These are phyloP conservation scores for Phytophthora hybrid DNA, from an alignment of 352 stramenopile species.

Conservation along the genomic window DNA sequence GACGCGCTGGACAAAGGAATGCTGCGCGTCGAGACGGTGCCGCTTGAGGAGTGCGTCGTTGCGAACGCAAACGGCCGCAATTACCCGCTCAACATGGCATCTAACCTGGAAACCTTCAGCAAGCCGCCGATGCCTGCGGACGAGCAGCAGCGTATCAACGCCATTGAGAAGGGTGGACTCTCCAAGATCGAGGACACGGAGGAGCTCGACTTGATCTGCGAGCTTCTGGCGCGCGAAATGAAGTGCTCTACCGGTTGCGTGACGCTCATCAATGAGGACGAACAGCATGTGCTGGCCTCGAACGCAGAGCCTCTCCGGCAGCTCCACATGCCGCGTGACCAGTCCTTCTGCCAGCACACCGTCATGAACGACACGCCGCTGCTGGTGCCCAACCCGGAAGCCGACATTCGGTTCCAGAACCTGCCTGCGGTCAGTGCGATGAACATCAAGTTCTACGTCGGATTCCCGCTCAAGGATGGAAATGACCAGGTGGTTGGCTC, in stretches of 20 bases:
- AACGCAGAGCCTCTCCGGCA: constrained; percentile 38
- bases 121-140: constrained; percentile 49
- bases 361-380: constrained; percentile 74
- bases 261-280: constrained; percentile 63
- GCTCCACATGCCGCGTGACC: constrained; percentile 55
- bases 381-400: constrained; percentile 59
- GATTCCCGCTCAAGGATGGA: constrained; percentile 49
- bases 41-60: constrained; percentile 46
- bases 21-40: constrained; percentile 33
- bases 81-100: constrained; percentile 52
- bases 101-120: constrained; percentile 19
- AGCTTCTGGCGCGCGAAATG: constrained; percentile 64
- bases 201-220: constrained; percentile 70
- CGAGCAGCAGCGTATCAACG: constrained; percentile 46
- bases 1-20: constrained; percentile 45
- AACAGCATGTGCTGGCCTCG: constrained; percentile 58
- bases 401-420: constrained; percentile 76
- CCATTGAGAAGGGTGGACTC: constrained; percentile 48
- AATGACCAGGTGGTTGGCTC: constrained; percentile 65
- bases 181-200: constrained; percentile 58
- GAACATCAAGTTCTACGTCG: constrained; percentile 55
- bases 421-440: constrained; percentile 36
- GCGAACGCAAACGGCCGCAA: constrained; percentile 42
- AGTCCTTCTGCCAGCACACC: constrained; percentile 76
- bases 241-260: constrained; percentile 60